A percentile compares a stretch with the other conserved stretches of the same genome.
Evolutionary conservation across 257 asterid genomes (phyloP).

Genomic region (Solanum chaucha): DNA sequence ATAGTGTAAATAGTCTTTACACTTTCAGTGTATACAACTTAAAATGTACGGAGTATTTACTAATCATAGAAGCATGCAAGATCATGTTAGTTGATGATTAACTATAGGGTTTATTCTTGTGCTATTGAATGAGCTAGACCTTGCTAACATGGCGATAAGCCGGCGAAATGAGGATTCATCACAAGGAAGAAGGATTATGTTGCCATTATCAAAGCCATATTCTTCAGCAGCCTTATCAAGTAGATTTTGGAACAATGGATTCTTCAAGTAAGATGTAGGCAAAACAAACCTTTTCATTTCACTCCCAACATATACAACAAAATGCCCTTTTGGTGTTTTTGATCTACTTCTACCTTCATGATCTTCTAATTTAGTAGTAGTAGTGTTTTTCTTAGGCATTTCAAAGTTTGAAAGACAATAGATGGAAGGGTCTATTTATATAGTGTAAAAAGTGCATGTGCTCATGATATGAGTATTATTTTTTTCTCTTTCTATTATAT

Average conservation of each 20-base stretch:
- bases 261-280: conserved; percentile 48
- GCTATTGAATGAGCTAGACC: not conserved
- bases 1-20: not conserved
- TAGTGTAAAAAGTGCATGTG: not conserved
- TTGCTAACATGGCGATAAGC: not conserved
- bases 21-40: not conserved
- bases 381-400: not conserved
- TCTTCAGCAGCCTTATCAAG: conserved; percentile 50
- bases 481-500: not conserved
- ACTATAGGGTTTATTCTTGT: not conserved
- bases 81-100: not conserved
- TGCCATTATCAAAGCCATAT: conserved; percentile 29
- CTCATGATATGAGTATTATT: not conserved
- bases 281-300: conserved; percentile 35
- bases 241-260: conserved; percentile 27
- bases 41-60: not conserved
- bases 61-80: not conserved
- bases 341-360: not conserved
- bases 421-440: not conserved
- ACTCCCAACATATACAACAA: conserved; percentile 57
- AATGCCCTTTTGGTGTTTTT: conserved; percentile 49
- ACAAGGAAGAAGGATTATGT: not conserved
- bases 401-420: not conserved
- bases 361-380: not conserved
- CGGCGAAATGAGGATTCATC: not conserved